These are phyloP conservation scores for Pneumocystis jirovecii DNA, from an alignment of 1,139 yeast genomes.

Conservation along the genomic window DNA sequence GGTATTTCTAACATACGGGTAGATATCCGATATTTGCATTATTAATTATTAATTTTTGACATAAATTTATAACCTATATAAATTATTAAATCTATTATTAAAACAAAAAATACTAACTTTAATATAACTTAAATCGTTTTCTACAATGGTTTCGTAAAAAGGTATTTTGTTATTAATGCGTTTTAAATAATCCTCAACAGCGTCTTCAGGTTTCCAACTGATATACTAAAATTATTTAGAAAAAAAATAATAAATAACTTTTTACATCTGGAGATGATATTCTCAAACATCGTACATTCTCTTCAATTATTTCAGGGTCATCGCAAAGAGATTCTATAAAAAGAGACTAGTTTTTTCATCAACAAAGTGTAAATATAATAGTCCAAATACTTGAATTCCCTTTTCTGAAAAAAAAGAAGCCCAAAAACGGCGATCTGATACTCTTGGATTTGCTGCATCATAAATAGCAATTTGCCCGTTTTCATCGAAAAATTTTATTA, in stretches of 20 bases:
- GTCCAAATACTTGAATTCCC: neutral
- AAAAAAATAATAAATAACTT: neutral
- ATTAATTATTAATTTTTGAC: slow-evolving; percentile 69
- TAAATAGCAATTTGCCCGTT: slow-evolving; percentile 77
- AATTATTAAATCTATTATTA: neutral
- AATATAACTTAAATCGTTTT: slow-evolving; percentile 48
- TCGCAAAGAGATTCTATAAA: slow-evolving; percentile 83
- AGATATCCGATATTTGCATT: slow-evolving; percentile 68
- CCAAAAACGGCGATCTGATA: slow-evolving; percentile 20
- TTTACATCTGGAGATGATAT: slow-evolving; percentile 58
- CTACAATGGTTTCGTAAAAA: slow-evolving; percentile 34
- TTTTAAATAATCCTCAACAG: slow-evolving; percentile 30
- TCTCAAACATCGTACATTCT: slow-evolving; percentile 71
- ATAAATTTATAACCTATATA: slow-evolving; percentile 51
- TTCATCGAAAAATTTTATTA: slow-evolving; percentile 55
- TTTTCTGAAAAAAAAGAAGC: neutral
- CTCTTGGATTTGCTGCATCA: slow-evolving; percentile 83
- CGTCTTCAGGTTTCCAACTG: slow-evolving; percentile 45
- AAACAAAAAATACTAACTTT: slow-evolving; percentile 27
- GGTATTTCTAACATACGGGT: slow-evolving; percentile 71
- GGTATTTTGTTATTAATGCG: slow-evolving; percentile 33
- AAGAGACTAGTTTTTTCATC: slow-evolving; percentile 36
- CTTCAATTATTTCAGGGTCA: slow-evolving; percentile 50
- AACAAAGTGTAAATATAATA: neutral
- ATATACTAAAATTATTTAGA: slow-evolving; percentile 28